Evolutionary conservation across 2,329 filamentous ascomycete genomes (phyloP).

Genomic region (Cladosporium sp.): DNA sequence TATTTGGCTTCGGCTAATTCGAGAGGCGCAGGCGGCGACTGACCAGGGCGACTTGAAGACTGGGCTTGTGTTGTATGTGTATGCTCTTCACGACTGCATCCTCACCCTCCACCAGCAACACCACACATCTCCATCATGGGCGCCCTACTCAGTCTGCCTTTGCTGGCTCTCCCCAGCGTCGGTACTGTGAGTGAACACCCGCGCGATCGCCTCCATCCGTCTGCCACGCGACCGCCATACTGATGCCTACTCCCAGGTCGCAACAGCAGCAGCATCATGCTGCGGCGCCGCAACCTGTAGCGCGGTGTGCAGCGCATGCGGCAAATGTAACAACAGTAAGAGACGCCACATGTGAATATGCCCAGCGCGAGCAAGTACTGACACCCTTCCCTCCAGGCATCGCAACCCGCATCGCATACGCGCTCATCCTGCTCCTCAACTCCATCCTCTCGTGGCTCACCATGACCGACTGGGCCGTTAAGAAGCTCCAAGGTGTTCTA

Average conservation of each 20-base stretch:
- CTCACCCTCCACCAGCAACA: neutral
- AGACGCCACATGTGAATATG: neutral
- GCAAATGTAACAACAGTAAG: slow-evolving; percentile 84
- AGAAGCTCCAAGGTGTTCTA: slow-evolving; percentile 88
- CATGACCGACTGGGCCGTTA: slow-evolving; percentile 97
- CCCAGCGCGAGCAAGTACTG: neutral
- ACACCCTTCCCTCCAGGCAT: slow-evolving; percentile 53
- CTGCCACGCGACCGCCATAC: slow-evolving; percentile 10
- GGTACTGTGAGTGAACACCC: slow-evolving; percentile 67
- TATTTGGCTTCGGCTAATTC: neutral
- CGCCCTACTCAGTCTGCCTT: slow-evolving; percentile 82
- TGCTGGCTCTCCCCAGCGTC: slow-evolving; percentile 83
- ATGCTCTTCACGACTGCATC: neutral
- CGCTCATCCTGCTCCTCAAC: slow-evolving; percentile 91
- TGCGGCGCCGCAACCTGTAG: slow-evolving; percentile 96
- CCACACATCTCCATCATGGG: slow-evolving; percentile 64
- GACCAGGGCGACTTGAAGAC: neutral
- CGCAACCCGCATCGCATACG: slow-evolving; percentile 82
- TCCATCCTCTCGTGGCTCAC: slow-evolving; percentile 98
- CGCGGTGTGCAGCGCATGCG: slow-evolving; percentile 91
- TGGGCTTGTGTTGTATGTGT: neutral
- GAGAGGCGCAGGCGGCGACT: neutral
- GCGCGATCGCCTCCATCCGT: neutral
- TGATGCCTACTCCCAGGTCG: slow-evolving; percentile 52
- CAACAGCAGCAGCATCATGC: slow-evolving; percentile 82